Percentiles rank a stretch among this genome's conserved stretches.
phyloP scores from a whole-genome alignment of 768 basidiomycete genomes.

The Mycena galericulata region DNA sequence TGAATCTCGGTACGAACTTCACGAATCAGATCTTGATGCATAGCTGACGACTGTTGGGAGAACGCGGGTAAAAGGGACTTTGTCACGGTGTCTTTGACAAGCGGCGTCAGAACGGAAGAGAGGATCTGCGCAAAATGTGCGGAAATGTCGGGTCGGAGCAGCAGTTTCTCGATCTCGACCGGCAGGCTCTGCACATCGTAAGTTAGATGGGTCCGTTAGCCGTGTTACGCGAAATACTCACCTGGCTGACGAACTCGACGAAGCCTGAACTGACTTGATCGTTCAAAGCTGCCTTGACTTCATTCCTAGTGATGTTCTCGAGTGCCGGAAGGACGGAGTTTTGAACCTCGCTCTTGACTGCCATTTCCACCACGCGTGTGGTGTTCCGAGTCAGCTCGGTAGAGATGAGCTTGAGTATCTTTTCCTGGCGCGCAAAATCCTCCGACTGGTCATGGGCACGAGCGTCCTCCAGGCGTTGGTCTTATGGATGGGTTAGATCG shows the following conservation, averaged over 20 bases:
- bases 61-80: constrained; percentile 83
- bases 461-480: constrained; percentile 87
- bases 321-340: constrained; percentile 86
- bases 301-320: constrained; percentile 83
- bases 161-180: constrained; percentile 80
- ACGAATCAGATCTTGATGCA: constrained; percentile 85
- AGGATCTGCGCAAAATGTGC: constrained; percentile 82
- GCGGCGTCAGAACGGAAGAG: constrained; percentile 76
- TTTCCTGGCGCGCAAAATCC: constrained; percentile 88
- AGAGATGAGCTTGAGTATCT: constrained; percentile 89
- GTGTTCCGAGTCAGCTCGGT: constrained; percentile 90
- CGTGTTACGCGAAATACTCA: constrained; percentile 48
- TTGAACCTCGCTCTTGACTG: constrained; percentile 87
- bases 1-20: constrained; percentile 83
- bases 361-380: constrained; percentile 89
- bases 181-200: constrained; percentile 70
- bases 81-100: constrained; percentile 82
- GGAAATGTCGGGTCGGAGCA: constrained; percentile 81
- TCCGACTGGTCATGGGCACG: constrained; percentile 82
- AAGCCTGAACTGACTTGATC: constrained; percentile 83
- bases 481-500: constrained; percentile 50
- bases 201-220: constrained; percentile 30
- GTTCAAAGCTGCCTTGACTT: constrained; percentile 83
- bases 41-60: constrained; percentile 75
- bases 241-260: constrained; percentile 79